A percentile compares a stretch with the other conserved stretches of the same genome.
phyloP scores from a whole-genome alignment of 2,329 filamentous ascomycete species.

The Cryphonectria naterciae region DNA sequence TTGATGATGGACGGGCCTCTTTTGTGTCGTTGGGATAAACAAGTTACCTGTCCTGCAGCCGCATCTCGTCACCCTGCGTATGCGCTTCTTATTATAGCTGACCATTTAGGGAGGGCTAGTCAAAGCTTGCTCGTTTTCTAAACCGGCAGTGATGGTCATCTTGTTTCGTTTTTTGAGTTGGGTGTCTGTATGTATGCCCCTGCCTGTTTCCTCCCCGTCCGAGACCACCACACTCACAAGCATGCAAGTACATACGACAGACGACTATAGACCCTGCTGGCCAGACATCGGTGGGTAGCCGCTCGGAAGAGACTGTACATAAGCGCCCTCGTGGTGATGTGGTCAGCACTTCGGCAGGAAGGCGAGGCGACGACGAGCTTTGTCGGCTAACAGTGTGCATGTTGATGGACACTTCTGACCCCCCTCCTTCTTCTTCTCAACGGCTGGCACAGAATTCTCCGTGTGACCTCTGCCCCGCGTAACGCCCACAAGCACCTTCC shows the following conservation, averaged over 20 bases:
- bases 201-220: neutral
- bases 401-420: neutral
- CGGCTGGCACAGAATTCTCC: neutral
- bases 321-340: neutral
- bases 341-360: neutral
- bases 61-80: constrained; percentile 27
- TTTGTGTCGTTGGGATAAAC: constrained; percentile 31
- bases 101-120: neutral
- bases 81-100: constrained; percentile 28
- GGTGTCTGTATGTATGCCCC: neutral
- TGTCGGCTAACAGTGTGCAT: neutral
- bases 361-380: neutral
- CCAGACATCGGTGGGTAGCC: neutral
- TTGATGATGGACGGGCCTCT: constrained; percentile 7
- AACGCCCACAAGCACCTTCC: neutral
- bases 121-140: neutral
- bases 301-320: neutral
- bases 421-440: neutral
- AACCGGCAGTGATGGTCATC: neutral
- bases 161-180: neutral
- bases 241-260: neutral
- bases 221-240: neutral
- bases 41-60: constrained; percentile 30
- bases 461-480: neutral
- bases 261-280: neutral